Evolutionary conservation across 1,284 basidiomycete species (phyloP), one percentile per base, ranked within the genome.

Genomic region (Malassezia japonica): DNA sequence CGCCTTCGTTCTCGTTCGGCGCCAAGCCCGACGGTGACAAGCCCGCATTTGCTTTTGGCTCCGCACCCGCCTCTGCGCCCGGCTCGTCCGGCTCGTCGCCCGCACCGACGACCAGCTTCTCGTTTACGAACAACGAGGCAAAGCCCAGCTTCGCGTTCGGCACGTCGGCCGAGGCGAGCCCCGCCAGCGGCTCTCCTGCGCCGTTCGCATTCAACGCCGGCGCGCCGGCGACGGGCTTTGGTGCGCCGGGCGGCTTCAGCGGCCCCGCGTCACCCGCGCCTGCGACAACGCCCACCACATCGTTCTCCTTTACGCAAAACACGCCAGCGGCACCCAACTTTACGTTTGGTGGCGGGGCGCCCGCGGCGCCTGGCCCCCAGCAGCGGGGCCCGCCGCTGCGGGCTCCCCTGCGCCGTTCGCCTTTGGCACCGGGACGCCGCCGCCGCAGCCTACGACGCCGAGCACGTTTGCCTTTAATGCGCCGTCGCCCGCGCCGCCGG

Each of bases 381-480:
- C n/a, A n/a, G n/a, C n/a, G n/a, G n/a, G n/a, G n/a, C n/a, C n/a
- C n/a, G 32, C 38, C 1, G 25, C 36, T 18, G 29, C 31, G 28
- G 1, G 53, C 48, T 7, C 48, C 50, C 0, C 54, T 48, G 1
- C 46, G 47, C 6, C 53, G 56, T 0, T 57, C 51, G 9, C 31
- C 57, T 4, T 55, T 58, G 5, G 53, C 50, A 3, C 56, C 51
- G 34, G 55, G 51, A 6, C 56, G 50, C 20, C 41, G 57, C 2
- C 52, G 48, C 1, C 52, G 55, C 7, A 57, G 56, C 27, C 41
- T 49, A 2, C 51, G 47, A 4, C 48, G 54, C 7, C 56, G 0
- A 48, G 56, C 9, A 42, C 47, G 21, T 60, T 60, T 43, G 42
- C 50, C 16, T 60, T 59, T 6, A 56, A 56, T 13, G 45, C 57